Evolutionary conservation across 352 stramenopile genomes (phyloP), one percentile per base, ranked within the genome.

Genomic region (Phytopythium mirpurense): DNA sequence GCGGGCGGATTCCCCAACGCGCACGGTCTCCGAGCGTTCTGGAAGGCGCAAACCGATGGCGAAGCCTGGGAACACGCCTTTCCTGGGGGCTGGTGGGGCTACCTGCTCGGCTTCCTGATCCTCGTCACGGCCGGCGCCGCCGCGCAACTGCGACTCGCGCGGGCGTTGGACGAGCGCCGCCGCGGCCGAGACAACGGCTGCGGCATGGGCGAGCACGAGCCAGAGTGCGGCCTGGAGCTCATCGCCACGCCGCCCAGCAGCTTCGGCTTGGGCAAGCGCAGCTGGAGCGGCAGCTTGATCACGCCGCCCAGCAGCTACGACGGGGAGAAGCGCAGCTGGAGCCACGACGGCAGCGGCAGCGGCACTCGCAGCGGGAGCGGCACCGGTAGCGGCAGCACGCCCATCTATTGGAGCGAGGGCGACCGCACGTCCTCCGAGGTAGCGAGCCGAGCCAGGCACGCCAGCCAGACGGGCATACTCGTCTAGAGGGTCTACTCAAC

Each of bases 1-100:
- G 45, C 45, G 3, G 45, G 45, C 27, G 45, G 29, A 6, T 51
- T 51, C 45, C 45, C 45, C 2, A 51, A 51, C 45, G 31, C 45
- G 11, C 8, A 10, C 15, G 45, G 45, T n/a, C 45, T 51, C 27
- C 21, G 41, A 18, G 45, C 15, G 26, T 40, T 37, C 45, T 51
- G 45, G 45, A 34, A 51, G 23, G 45, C 24, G 16, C 45, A 40
- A 23, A 10, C n/a, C 9, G 31, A 16, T 7, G 45, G 45, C 9
- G 12, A 19, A 2, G 12, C 5, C 18, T 51, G 45, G 45, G 6
- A 26, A 9, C 29, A 51, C 8, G 45, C 45, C 29, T 51, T 51
- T 29, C 45, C 45, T 1, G 27, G 16, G 4, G 15, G 7, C 18
- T 51, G 45, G 45, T 51, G 45, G 45, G 45, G 23, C 11, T 51